Base-by-base conservation (phyloP, 148 eudicot species). In the Fagopyrum homotropicum region DNA sequence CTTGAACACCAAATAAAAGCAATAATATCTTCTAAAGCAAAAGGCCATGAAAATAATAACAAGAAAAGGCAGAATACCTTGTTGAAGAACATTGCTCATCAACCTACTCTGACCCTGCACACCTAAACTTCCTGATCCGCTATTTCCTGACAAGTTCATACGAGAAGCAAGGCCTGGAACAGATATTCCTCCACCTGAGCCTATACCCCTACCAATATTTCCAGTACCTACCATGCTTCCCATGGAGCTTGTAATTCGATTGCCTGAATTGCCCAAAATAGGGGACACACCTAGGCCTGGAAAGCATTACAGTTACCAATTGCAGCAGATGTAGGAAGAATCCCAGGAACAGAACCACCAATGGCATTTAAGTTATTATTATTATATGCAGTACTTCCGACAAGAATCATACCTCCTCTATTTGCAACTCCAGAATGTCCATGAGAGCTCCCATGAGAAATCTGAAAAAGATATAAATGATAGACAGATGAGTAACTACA, bases 391-490 rank as follows among this genome's bases (percentile, higher is more conserved):
- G 90, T 89, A 78, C 77, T 90, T 81, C 99, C 99, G 74, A 89
- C 89, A 82, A 92, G 85, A 84, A 86, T 82, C 94, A 95, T 96
- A 75, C 93, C 94, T 73, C 94, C 98, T 83, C 99, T 89, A 87
- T 85, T 90, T 74, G 89, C 78, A 75, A 92, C 82, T 77, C 97
- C 99, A 22, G 98, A 84, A 82, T 90, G 92, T 81, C 93, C 99
- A 83, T 95, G 98, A 66, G 89, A 85, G 77, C 86, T 85, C 73
- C 91, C 88, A 82, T 89, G 98, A 78, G 98, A 87, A 22, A 91
- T 91, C 98, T 94, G 88, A 80, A 29, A 19, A 64, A 4, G 17
- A 50, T 45, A 76, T 11, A 15, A 46, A 72, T 2, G 12, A 45
- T 9, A 47, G 40, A 46, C 6, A 19, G 30, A 72, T 9, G 9